phyloP scores from a whole-genome alignment of 2,329 filamentous ascomycete species.

The Phymatotrichopsis omnivora region DNA sequence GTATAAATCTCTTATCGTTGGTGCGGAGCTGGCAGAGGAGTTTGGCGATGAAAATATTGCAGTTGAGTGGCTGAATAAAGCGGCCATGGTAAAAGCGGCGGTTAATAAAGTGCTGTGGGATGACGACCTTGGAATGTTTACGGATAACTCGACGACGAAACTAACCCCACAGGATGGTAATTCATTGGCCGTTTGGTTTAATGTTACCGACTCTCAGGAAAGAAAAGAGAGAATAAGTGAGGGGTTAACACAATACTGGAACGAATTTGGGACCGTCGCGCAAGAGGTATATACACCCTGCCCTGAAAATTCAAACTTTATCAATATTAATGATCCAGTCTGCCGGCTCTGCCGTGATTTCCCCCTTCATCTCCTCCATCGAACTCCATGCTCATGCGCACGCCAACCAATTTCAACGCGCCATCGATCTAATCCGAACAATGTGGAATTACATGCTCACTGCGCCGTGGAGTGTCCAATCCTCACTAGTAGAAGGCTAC shows the following conservation, averaged over 20 bases:
- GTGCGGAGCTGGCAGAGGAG: constrained; percentile 4
- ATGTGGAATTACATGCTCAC: constrained; percentile 10
- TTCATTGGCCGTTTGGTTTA: constrained; percentile 4
- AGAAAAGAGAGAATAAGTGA: constrained; percentile 4
- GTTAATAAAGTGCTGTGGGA: background rate
- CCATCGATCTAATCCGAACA: constrained; percentile 7
- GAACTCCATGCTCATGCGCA: constrained; percentile 12
- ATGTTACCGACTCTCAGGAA: background rate
- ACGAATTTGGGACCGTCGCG: constrained; percentile 2
- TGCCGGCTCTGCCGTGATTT: constrained; percentile 9
- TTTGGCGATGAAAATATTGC: constrained; percentile 3
- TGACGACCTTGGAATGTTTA: background rate
- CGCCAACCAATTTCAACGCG: background rate
- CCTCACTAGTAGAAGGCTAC: constrained; percentile 6
- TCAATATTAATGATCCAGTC: too few relatives aligned
- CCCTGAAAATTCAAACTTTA: too few relatives aligned
- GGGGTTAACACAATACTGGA: constrained; percentile 3
- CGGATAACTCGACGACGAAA: background rate
- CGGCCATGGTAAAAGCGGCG: background rate
- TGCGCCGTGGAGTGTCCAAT: constrained; percentile 2
- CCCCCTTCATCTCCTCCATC: constrained; percentile 1
- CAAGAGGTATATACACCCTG: too few relatives aligned
- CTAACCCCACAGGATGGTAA: constrained; percentile 1
- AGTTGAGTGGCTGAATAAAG: background rate
- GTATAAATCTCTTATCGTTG: constrained; percentile 1